These are phyloP conservation scores for Sporisorium graminicola DNA, from an alignment of 1,284 basidiomycete genomes.

Conservation along the genomic window DNA sequence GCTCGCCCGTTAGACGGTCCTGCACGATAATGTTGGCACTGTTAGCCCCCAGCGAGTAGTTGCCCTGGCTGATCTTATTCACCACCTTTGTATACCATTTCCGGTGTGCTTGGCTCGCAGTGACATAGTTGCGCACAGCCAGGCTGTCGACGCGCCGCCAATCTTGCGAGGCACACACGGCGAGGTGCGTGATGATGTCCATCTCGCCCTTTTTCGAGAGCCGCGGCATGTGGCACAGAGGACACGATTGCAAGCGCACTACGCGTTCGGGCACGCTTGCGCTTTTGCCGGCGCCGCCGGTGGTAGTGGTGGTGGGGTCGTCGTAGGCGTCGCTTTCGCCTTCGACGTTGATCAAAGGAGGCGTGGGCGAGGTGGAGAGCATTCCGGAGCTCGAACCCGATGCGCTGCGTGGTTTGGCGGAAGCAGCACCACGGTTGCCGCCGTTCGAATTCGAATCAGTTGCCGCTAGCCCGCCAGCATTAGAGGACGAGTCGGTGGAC, in stretches of 20 bases:
- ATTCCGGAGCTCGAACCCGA: conserved; percentile 27
- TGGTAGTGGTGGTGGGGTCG: conserved; percentile 1
- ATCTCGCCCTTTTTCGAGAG: conserved; percentile 87
- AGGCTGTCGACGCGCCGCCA: conserved; percentile 83
- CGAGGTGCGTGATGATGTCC: conserved; percentile 88
- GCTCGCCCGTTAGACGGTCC: conserved; percentile 82
- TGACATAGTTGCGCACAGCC: conserved; percentile 90
- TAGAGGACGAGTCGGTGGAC: conserved; percentile 29
- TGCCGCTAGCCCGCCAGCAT: background rate
- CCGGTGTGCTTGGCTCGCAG: conserved; percentile 91
- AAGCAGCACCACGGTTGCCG: background rate
- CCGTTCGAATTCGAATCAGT: background rate
- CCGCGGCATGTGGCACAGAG: conserved; percentile 89
- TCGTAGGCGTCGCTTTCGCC: conserved; percentile 11
- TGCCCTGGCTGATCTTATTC: conserved; percentile 79
- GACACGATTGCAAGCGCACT: conserved; percentile 94
- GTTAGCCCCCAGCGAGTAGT: conserved; percentile 89
- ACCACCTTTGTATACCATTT: conserved; percentile 96
- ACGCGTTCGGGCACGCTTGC: conserved; percentile 80
- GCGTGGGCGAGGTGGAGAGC: conserved; percentile 29
- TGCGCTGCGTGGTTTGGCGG: conserved; percentile 13
- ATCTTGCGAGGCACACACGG: conserved; percentile 89
- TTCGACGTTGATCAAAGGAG: conserved; percentile 35
- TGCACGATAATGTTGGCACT: conserved; percentile 85
- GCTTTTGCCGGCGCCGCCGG: too few species aligned